Evolutionary conservation across 768 basidiomycete genomes (phyloP).

Genomic region (Termitomyces sp.): DNA sequence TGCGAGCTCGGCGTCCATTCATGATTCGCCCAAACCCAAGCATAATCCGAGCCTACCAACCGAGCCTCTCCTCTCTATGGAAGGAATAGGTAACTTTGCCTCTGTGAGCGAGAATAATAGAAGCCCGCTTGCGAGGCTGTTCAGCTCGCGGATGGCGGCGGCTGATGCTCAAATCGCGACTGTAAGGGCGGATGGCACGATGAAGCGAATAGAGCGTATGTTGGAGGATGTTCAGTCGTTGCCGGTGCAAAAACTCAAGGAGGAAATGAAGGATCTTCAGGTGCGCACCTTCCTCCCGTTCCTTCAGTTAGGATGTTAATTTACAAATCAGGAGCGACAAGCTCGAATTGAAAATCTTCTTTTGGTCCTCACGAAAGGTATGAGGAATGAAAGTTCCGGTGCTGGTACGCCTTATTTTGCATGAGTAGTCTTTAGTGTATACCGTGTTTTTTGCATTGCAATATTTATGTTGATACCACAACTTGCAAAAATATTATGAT

Average conservation of each 20-base stretch:
- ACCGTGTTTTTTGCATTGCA: background rate
- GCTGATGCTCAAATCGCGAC: constrained; percentile 11
- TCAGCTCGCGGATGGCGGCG: constrained; percentile 20
- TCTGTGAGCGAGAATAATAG: constrained; percentile 15
- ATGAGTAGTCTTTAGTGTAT: background rate
- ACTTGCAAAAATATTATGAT: background rate
- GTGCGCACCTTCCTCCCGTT: constrained; percentile 28
- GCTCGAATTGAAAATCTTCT: constrained; percentile 72
- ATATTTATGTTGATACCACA: background rate
- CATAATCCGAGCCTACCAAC: constrained; percentile 12
- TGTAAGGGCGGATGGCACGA: constrained; percentile 36
- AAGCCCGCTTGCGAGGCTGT: constrained; percentile 50
- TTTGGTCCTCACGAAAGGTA: constrained; percentile 60
- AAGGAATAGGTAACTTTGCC: constrained; percentile 5
- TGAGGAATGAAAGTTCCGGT: constrained; percentile 40
- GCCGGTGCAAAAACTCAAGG: constrained; percentile 62
- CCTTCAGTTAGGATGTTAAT: background rate
- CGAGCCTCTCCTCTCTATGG: constrained; percentile 15
- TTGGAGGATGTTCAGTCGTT: constrained; percentile 59
- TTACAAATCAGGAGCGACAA: constrained; percentile 53
- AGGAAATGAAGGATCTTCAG: constrained; percentile 82
- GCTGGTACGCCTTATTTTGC: background rate
- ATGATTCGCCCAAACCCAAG: constrained; percentile 19
- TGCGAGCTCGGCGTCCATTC: constrained; percentile 12
- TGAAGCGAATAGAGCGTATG: constrained; percentile 54